Base-by-base conservation (phyloP, 495 filamentous ascomycete genomes). In the Talaromyces liani region DNA sequence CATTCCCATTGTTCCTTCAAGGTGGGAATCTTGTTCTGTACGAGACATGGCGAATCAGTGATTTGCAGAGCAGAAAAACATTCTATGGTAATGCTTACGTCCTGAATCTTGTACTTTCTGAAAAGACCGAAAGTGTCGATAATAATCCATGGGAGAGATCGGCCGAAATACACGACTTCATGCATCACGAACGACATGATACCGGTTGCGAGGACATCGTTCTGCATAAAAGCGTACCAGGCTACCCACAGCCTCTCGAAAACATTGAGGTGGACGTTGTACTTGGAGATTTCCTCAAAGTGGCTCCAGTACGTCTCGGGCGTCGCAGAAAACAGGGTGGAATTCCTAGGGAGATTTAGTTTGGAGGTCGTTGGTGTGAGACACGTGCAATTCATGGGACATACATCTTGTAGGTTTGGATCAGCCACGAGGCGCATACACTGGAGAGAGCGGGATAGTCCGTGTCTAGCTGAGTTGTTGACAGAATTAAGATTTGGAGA, bases 151-250 rank as follows among this genome's bases (percentile, higher is more conserved):
- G 91, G 91, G 39, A 95, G 69, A 63, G 86, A 90, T 54, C 91
- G 80, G 63, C 91, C 92, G 71, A 96, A 96, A 80, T 96, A 96
- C 66, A 96, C 81, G 24, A 84, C 20, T 75, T 96, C 91, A 75
- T 96, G 91, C 85, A 95, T 91, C 64, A 86, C 72, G 75, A 96
- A 96, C 64, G 89, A 92, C 88, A 95, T 86, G 76, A 96, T 90
- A 53, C 91, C 91, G n/a, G 91, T 96, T 58, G 91, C 91, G 58
- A 96, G 86, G 60, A 87, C 84, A 78, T 96, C 91, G 70, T 96
- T 95, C 70, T 91, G 88, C 89, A 96, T 90, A 81, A 85, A 96
- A 25, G 91, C 84, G 73, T 95, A 96, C 92, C 92, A 88, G 73
- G 92, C 91, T 31, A 88, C 87, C 91, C 91, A 96, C 63, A 92